phyloP scores from a whole-genome alignment of 768 basidiomycete genomes.

The Trametopsis cervina region DNA sequence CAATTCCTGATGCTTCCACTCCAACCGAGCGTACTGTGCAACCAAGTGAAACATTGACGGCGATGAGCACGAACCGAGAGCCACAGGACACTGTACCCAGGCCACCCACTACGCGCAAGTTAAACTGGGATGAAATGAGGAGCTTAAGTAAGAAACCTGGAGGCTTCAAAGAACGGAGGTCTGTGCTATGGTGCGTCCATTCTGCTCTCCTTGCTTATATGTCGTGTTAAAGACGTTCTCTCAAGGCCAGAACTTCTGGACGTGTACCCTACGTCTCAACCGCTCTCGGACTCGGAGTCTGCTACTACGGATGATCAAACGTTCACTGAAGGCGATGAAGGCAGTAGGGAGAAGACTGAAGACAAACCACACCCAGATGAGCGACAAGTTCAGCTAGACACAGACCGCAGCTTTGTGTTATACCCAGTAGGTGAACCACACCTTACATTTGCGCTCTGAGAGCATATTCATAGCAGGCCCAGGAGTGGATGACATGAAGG shows the following conservation, averaged over 20 bases:
- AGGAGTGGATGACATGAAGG: conserved; percentile 19
- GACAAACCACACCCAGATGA: conserved; percentile 59
- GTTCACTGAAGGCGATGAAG: neutral
- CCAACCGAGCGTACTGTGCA: too few relatives aligned
- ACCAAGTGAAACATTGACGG: too few relatives aligned
- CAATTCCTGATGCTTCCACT: too few relatives aligned
- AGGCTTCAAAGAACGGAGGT: conserved; percentile 6
- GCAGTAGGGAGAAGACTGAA: conserved; percentile 9
- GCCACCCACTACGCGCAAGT: too few relatives aligned
- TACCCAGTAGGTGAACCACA: conserved; percentile 75
- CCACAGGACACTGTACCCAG: too few relatives aligned
- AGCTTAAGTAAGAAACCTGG: conserved; percentile 6
- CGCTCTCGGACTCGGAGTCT: neutral
- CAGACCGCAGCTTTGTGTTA: conserved; percentile 87
- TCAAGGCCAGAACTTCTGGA: conserved; percentile 9
- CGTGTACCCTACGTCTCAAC: neutral
- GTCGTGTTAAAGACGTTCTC: neutral
- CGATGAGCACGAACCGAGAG: too few relatives aligned
- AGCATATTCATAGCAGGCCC: neutral
- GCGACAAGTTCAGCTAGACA: conserved; percentile 82
- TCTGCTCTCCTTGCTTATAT: too few relatives aligned
- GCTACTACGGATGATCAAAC: neutral
- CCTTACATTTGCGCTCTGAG: conserved; percentile 3
- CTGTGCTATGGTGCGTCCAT: conserved; percentile 7
- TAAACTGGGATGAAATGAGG: conserved; percentile 8